Conservation (phyloP, 495 filamentous ascomycete species). For the Oidiodendron maius region DNA sequence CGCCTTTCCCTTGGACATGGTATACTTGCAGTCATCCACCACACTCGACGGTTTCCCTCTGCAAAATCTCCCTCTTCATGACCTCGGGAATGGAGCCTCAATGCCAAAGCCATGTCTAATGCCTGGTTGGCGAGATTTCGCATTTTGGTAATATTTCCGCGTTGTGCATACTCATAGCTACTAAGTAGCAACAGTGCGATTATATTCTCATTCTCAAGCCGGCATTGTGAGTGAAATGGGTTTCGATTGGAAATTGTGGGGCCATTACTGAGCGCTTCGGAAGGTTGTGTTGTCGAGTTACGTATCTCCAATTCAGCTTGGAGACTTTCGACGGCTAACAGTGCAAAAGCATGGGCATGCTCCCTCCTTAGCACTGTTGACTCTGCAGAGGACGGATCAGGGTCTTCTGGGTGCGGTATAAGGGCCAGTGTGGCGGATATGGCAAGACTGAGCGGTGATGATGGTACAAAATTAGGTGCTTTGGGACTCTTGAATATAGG, state of each 20-base stretch:
- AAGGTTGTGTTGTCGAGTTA: slow-evolving; percentile 45
- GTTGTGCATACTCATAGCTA: slow-evolving; percentile 55
- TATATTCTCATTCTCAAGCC: slow-evolving; percentile 47
- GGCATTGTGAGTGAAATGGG: slow-evolving; percentile 44
- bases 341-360: slow-evolving; percentile 50
- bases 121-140: slow-evolving; percentile 52
- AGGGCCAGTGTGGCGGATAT: slow-evolving; percentile 50
- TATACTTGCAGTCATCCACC: slow-evolving; percentile 55
- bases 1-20: neutral
- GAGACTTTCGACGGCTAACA: slow-evolving; percentile 45
- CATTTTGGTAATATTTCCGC: slow-evolving; percentile 59
- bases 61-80: slow-evolving; percentile 40
- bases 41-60: slow-evolving; percentile 50
- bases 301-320: slow-evolving; percentile 52
- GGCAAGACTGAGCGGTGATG: slow-evolving; percentile 47
- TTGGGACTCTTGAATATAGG: slow-evolving; percentile 26
- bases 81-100: slow-evolving; percentile 42
- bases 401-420: slow-evolving; percentile 47
- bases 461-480: slow-evolving; percentile 42
- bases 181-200: slow-evolving; percentile 51
- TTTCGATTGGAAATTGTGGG: slow-evolving; percentile 37
- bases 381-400: slow-evolving; percentile 35
- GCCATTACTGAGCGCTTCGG: slow-evolving; percentile 42
- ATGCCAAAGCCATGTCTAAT: slow-evolving; percentile 45
- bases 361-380: slow-evolving; percentile 44